Percentiles rank a stretch among this genome's conserved stretches.
Evolutionary conservation across 2,329 filamentous ascomycete species (phyloP).

Genomic region (Aspergillus proliferans): DNA sequence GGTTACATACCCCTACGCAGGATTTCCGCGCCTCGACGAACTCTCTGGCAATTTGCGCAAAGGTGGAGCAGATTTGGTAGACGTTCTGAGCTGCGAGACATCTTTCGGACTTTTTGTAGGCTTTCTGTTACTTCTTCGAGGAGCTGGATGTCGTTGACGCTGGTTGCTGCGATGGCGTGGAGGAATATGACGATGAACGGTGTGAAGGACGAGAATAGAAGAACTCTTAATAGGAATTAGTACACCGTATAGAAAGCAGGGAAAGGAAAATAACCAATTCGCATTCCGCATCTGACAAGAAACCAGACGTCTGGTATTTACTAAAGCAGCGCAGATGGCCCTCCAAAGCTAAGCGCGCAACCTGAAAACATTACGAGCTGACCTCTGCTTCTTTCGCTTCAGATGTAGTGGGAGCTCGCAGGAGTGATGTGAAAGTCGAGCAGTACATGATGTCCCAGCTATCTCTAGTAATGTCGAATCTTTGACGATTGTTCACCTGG

Average conservation of each 20-base stretch:
- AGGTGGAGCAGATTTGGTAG: constrained; percentile 9
- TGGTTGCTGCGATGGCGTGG: constrained; percentile 10
- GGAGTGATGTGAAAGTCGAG: constrained; percentile 11
- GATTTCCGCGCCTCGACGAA: neutral
- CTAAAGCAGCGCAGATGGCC: constrained; percentile 13
- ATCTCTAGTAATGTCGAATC: constrained; percentile 9
- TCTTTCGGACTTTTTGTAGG: constrained; percentile 2
- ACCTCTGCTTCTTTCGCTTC: constrained; percentile 6
- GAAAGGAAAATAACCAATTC: constrained; percentile 13
- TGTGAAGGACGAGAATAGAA: constrained; percentile 19
- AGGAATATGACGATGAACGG: constrained; percentile 18
- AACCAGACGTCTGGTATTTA: constrained; percentile 4
- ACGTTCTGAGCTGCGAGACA: constrained; percentile 7
- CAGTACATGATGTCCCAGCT: constrained; percentile 18
- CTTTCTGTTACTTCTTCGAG: constrained; percentile 11
- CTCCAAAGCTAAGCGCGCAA: constrained; percentile 12
- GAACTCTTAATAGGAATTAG: constrained; percentile 8
- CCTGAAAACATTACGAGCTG: constrained; percentile 11
- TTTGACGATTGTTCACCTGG: constrained; percentile 4
- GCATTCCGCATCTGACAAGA: constrained; percentile 12
- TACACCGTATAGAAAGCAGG: neutral
- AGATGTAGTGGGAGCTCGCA: constrained; percentile 8
- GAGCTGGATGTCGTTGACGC: constrained; percentile 10
- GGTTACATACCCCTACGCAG: neutral
- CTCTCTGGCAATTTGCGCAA: constrained; percentile 4